Conservation (phyloP, 139 green algal species). For the Asterochloris erici region DNA sequence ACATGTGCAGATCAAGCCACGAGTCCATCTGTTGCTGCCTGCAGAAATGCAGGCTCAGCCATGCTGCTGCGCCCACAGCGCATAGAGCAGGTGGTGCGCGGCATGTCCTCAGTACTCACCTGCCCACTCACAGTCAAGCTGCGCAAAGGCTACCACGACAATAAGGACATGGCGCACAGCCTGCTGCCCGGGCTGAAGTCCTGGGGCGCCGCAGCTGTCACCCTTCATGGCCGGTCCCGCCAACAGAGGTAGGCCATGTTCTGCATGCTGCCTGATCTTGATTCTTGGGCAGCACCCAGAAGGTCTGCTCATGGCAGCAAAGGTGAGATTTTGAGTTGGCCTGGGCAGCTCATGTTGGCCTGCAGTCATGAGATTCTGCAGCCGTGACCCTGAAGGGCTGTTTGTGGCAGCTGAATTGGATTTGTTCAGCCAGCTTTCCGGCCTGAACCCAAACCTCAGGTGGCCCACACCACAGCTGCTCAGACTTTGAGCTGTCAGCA, state of each 20-base stretch:
- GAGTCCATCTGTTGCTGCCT: neutral
- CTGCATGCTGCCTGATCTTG: no score
- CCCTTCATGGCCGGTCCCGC: slow-evolving; percentile 90
- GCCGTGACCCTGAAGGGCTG: no score
- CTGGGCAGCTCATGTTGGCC: no score
- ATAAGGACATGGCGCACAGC: slow-evolving; percentile 69
- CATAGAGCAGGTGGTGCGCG: slow-evolving; percentile 69
- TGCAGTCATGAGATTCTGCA: no score
- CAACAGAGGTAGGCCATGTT: slow-evolving; percentile 67
- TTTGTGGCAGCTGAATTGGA: no score
- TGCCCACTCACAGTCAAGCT: slow-evolving; percentile 90
- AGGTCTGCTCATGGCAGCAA: neutral
- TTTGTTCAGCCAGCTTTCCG: no score
- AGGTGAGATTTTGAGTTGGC: neutral
- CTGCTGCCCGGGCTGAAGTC: slow-evolving; percentile 52
- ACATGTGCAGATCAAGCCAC: no score
- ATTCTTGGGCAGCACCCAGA: neutral
- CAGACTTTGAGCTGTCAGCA: no score
- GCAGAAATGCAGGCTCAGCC: slow-evolving; percentile 68
- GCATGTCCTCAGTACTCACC: slow-evolving; percentile 39
- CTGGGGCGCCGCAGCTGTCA: slow-evolving; percentile 82
- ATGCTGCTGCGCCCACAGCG: slow-evolving; percentile 71
- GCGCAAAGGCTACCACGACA: slow-evolving; percentile 62
- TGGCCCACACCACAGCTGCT: no score
- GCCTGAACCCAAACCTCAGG: no score